phyloP scores from a whole-genome alignment of 1,284 basidiomycete genomes.

The Apiotrichum montevideense region DNA sequence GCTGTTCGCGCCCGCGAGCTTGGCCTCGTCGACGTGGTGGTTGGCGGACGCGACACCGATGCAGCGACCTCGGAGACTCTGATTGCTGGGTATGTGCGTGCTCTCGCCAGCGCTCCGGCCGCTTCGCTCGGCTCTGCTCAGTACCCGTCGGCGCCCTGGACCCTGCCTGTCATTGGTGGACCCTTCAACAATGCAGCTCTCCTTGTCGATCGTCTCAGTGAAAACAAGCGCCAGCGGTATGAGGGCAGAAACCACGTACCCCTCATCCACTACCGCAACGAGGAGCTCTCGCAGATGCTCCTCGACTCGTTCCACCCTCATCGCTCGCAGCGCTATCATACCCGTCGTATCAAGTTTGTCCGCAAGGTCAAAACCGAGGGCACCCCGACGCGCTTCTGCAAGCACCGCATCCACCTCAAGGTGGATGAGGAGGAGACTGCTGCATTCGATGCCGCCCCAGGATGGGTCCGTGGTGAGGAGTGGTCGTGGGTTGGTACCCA shows the following conservation, averaged over 20 bases:
- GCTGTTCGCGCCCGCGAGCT: constrained; percentile 28
- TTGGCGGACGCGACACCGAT: constrained; percentile 20
- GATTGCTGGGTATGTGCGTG: constrained; percentile 26
- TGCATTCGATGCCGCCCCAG: constrained; percentile 42
- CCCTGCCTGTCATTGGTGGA: constrained; percentile 3
- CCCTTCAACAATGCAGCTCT: neutral
- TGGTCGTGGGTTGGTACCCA: constrained; percentile 38
- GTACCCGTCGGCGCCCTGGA: constrained; percentile 24
- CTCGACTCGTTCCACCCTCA: constrained; percentile 49
- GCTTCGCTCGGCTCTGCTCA: neutral
- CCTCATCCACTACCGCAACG: constrained; percentile 42
- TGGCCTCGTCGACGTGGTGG: constrained; percentile 40
- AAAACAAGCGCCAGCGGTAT: constrained; percentile 36
- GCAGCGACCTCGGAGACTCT: constrained; percentile 16
- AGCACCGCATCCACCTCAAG: constrained; percentile 30
- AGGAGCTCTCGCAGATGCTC: constrained; percentile 50
- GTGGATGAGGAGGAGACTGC: constrained; percentile 43
- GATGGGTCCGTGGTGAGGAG: constrained; percentile 40
- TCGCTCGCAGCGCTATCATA: constrained; percentile 46
- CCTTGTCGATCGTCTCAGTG: constrained; percentile 28
- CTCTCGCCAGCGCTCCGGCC: constrained; percentile 11
- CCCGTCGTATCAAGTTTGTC: constrained; percentile 47
- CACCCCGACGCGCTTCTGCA: constrained; percentile 45
- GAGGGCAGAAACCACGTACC: constrained; percentile 23
- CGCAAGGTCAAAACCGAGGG: constrained; percentile 45